Base-by-base conservation (phyloP, 2,329 filamentous ascomycete genomes). In the Coniochaeta pulveracea region DNA sequence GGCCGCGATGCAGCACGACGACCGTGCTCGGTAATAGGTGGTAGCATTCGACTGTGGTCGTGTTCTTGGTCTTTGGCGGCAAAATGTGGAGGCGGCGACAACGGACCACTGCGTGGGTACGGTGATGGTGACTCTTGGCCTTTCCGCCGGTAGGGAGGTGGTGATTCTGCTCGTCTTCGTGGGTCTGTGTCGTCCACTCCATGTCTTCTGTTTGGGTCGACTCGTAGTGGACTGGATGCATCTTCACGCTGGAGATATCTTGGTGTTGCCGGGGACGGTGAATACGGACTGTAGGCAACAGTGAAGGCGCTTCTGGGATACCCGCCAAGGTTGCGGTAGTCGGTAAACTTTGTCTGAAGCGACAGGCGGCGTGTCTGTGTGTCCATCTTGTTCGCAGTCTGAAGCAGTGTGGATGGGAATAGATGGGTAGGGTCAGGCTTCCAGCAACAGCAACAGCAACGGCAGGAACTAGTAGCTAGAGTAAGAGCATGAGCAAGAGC, bases 301-400 rank as follows among this genome's bases (percentile, higher is more conserved):
- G 40, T 45, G 33, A 41, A 43, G 23, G 41, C 36, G 8, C 41
- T 37, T 29, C 42, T 42, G 17, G 50, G 43, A 19, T 41, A 39
- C n/a, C 34, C 43, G 18, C 41, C 41, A 10, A 46, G 29, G 24
- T 42, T 46, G 29, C 51, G 47, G 24, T 49, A 48, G 33, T 43
- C 44, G 14, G 52, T 52, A 52, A 53, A 57, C 35, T 59, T 36
- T 4, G 56, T 55, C 37, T 54, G 47, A 32, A 60, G 28, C 11
- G 28, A 21, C 18, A 19, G 28, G 11, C 28, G 28, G 10, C 50
- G 43, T 27, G 35, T 35, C 30, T 52, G 50, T 6, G 52, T 45
- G 38, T 55, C 46, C 44, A 48, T 55, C 44, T 41, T 41, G 28
- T 15, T 24, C 9, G 35, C 9, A 14, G 18, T 16, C 28, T 31